These are phyloP conservation scores for Diutina rugosa DNA, from an alignment of 1,139 yeast species.

Conservation along the genomic window DNA sequence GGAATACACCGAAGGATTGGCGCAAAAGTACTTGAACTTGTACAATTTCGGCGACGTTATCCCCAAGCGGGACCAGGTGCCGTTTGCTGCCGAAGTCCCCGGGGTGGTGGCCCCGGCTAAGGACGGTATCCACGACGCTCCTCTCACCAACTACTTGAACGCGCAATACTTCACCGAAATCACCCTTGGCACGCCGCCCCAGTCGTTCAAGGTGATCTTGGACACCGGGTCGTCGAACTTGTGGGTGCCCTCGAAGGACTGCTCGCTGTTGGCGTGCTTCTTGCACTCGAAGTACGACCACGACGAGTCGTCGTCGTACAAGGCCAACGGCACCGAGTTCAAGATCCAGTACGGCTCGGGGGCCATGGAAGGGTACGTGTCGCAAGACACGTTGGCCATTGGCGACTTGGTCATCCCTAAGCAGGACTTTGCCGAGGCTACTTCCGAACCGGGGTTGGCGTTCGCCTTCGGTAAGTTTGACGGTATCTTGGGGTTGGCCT, in stretches of 20 bases:
- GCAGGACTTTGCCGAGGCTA: slow-evolving; percentile 94
- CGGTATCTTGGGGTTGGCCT: slow-evolving; percentile 91
- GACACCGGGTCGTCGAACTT: slow-evolving; percentile 95
- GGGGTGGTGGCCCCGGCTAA: background rate
- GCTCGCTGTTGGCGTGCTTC: slow-evolving; percentile 90
- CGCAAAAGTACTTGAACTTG: slow-evolving; percentile 50
- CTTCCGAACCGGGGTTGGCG: slow-evolving; percentile 93
- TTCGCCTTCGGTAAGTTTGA: slow-evolving; percentile 98
- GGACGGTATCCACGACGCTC: slow-evolving; percentile 32
- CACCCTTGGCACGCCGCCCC: slow-evolving; percentile 84
- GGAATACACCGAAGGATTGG: slow-evolving; percentile 58
- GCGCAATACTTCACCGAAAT: slow-evolving; percentile 94
- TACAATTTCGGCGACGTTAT: background rate
- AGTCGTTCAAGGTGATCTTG: slow-evolving; percentile 75
- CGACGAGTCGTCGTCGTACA: slow-evolving; percentile 63
- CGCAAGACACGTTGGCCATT: slow-evolving; percentile 66
- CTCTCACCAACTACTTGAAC: slow-evolving; percentile 82
- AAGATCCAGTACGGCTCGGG: slow-evolving; percentile 89
- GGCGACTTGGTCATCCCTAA: slow-evolving; percentile 78
- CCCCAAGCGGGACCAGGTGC: slow-evolving; percentile 22
- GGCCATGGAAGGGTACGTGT: slow-evolving; percentile 78
- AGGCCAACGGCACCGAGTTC: slow-evolving; percentile 75
- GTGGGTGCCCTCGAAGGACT: slow-evolving; percentile 89
- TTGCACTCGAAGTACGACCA: slow-evolving; percentile 86
- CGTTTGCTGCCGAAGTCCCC: slow-evolving; percentile 4